These are phyloP conservation scores for Candida gorgasii DNA, from an alignment of 805 yeast species.

Conservation along the genomic window DNA sequence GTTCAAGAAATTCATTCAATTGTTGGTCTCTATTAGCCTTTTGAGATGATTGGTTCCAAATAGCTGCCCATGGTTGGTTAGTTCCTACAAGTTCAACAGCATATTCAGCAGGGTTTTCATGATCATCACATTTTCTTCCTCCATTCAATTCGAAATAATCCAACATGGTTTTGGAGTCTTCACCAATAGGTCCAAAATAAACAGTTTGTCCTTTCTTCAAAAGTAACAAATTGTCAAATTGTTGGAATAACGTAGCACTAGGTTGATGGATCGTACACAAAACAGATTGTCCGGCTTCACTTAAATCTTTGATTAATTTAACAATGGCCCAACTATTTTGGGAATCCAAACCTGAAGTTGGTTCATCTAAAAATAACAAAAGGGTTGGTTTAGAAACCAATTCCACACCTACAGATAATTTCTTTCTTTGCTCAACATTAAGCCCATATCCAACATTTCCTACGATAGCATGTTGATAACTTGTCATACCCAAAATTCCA, in stretches of 20 bases:
- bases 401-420: constrained; percentile 81
- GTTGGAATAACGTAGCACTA: constrained; percentile 47
- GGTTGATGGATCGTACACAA: constrained; percentile 58
- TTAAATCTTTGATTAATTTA: constrained; percentile 44
- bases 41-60: constrained; percentile 72
- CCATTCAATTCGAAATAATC: constrained; percentile 69
- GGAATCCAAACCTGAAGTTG: constrained; percentile 62
- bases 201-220: constrained; percentile 52
- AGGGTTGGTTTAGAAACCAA: constrained; percentile 69
- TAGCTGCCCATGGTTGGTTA: constrained; percentile 65
- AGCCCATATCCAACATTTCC: constrained; percentile 49
- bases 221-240: constrained; percentile 25
- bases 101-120: constrained; percentile 63
- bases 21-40: constrained; percentile 56
- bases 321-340: constrained; percentile 56
- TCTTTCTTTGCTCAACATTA: constrained; percentile 63
- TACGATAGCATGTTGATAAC: constrained; percentile 72
- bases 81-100: constrained; percentile 83
- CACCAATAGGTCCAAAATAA: constrained; percentile 78
- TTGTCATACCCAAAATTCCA: constrained; percentile 54
- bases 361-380: constrained; percentile 58
- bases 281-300: constrained; percentile 62
- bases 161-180: constrained; percentile 54
- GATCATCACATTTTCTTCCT: constrained; percentile 43
- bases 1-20: constrained; percentile 57